These are phyloP conservation scores for Sophora flavescens DNA, from an alignment of 306 rosid species.

Conservation along the genomic window DNA sequence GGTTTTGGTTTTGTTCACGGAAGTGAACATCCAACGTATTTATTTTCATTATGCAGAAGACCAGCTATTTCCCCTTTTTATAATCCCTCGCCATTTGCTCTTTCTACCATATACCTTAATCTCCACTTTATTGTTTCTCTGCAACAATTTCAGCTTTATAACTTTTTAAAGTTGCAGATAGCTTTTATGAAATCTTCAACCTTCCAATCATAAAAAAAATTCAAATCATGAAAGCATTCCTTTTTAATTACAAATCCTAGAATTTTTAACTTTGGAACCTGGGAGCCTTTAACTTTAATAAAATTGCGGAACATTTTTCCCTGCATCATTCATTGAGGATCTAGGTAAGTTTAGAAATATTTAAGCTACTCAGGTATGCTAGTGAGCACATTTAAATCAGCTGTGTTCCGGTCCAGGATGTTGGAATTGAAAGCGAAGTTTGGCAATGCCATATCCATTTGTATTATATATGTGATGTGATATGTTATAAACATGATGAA, in stretches of 20 bases:
- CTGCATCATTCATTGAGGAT: slow-evolving; percentile 25
- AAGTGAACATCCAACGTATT: not conserved
- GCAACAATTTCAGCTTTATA: slow-evolving; percentile 9
- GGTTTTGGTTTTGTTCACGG: slow-evolving; percentile 1
- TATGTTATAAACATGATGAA: slow-evolving; percentile 24
- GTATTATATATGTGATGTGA: not conserved
- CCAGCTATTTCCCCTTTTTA: slow-evolving; percentile 14
- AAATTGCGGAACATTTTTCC: slow-evolving; percentile 28
- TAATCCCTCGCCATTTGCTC: slow-evolving; percentile 12
- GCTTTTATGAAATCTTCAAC: not conserved
- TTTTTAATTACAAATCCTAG: slow-evolving; percentile 19
- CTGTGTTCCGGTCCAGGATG: slow-evolving; percentile 33
- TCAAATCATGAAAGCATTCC: slow-evolving; percentile 16
- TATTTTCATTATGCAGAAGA: not conserved
- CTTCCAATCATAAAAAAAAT: slow-evolving; percentile 10
- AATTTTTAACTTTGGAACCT: slow-evolving; percentile 22
- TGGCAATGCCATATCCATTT: slow-evolving; percentile 14
- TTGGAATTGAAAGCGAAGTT: slow-evolving; percentile 26
- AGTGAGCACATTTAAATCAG: slow-evolving; percentile 28
- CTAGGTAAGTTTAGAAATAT: not conserved
- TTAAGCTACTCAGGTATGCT: not conserved
- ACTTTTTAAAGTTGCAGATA: not conserved
- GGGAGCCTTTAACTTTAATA: slow-evolving; percentile 20
- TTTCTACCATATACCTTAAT: not conserved
- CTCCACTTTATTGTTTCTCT: not conserved